Evolutionary conservation across 1,284 basidiomycete species (phyloP).

Genomic region (Cutaneotrichosporon mucoides): DNA sequence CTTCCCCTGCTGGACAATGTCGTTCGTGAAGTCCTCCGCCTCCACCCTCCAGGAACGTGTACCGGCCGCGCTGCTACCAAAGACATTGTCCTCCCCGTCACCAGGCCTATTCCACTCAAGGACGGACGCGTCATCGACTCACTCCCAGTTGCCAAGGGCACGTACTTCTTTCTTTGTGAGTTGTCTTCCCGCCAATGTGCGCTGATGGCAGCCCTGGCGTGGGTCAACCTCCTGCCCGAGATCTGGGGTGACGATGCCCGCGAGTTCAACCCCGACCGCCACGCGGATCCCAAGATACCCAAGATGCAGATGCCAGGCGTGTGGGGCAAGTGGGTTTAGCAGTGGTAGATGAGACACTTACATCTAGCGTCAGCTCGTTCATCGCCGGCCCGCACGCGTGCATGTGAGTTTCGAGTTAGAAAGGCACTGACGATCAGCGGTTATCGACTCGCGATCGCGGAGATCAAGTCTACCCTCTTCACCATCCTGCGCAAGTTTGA

Average conservation of each 20-base stretch:
- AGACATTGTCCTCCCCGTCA: constrained; percentile 61
- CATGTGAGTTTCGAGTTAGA: constrained; percentile 43
- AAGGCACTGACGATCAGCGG: constrained; percentile 40
- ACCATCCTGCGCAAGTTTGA: constrained; percentile 29
- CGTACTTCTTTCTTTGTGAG: constrained; percentile 33
- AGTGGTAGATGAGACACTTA: background rate
- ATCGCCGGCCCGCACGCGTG: constrained; percentile 63
- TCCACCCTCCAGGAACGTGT: constrained; percentile 60
- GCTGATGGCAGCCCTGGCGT: constrained; percentile 13
- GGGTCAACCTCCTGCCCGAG: constrained; percentile 56
- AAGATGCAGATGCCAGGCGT: constrained; percentile 52
- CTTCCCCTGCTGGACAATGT: constrained; percentile 58
- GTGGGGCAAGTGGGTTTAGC: constrained; percentile 52
- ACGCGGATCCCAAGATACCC: constrained; percentile 38
- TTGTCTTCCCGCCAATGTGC: constrained; percentile 50
- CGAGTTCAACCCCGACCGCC: constrained; percentile 61
- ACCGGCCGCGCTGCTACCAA: constrained; percentile 59
- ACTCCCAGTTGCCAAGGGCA: constrained; percentile 23
- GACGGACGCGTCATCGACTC: constrained; percentile 38
- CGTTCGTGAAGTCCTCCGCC: constrained; percentile 60
- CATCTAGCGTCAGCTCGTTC: constrained; percentile 56
- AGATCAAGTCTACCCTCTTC: constrained; percentile 53
- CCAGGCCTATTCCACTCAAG: constrained; percentile 34
- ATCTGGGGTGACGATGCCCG: constrained; percentile 65
- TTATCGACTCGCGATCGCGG: constrained; percentile 64